Percentiles rank a stretch among this genome's conserved stretches.
phyloP scores from a whole-genome alignment of 169 alveolate species.

The Plasmodium inui region DNA sequence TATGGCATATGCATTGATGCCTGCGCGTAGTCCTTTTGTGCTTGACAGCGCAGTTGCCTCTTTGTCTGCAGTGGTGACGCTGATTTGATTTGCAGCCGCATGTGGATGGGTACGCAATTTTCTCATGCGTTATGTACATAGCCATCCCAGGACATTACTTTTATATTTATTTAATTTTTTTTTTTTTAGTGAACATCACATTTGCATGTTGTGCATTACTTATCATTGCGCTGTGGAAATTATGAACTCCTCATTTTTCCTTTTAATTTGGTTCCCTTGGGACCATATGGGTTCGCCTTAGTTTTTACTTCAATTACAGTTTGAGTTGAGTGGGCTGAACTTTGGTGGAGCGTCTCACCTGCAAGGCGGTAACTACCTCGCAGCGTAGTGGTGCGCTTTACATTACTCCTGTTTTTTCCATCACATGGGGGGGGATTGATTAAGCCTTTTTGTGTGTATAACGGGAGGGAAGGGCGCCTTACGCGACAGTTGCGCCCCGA shows the following conservation, averaged over 20 bases:
- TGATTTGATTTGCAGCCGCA: background rate
- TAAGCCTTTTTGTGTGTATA: background rate
- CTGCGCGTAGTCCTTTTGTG: background rate
- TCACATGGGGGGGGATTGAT: background rate
- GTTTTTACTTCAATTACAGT: background rate
- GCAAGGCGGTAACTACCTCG: background rate
- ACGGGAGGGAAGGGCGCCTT: background rate
- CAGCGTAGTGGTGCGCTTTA: background rate
- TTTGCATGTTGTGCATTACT: background rate
- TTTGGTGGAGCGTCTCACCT: background rate
- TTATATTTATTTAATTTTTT: background rate
- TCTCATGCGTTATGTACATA: background rate
- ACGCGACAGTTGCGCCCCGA: background rate
- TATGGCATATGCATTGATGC: background rate
- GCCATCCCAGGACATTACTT: background rate
- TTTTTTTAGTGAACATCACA: background rate
- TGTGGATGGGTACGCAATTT: background rate
- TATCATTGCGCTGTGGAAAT: background rate
- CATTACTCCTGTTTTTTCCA: background rate
- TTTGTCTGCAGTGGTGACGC: background rate
- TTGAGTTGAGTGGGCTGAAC: background rate
- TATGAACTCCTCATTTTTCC: background rate
- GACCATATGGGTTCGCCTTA: background rate
- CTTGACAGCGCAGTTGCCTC: background rate
- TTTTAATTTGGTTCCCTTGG: background rate